Percentiles rank a stretch among this genome's conserved stretches.
These are phyloP conservation scores for Pezicula neosporulosa DNA, from an alignment of 2,329 filamentous ascomycete species.

Conservation along the genomic window DNA sequence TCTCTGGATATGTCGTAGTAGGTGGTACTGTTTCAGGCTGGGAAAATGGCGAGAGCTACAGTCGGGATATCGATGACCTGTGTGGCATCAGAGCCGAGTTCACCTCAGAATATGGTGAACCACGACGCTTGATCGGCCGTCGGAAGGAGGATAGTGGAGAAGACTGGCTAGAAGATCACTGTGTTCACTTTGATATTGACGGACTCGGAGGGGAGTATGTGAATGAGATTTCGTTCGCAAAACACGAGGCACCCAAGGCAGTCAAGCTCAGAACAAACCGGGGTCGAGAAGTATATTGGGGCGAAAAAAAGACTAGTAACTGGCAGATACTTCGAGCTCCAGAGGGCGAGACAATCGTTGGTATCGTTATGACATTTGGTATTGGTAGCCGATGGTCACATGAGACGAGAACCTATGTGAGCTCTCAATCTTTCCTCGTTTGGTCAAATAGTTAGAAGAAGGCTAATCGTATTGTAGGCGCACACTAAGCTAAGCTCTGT, in stretches of 20 bases:
- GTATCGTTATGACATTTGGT: conserved; percentile 3
- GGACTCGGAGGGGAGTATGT: conserved; percentile 4
- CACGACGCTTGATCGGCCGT: not conserved
- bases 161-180: conserved; percentile 1
- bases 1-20: not conserved
- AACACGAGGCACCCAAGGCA: not conserved
- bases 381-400: not conserved
- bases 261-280: conserved; percentile 7
- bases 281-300: conserved; percentile 2
- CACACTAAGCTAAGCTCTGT: conserved; percentile 1
- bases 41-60: no score
- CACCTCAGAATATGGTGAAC: not conserved
- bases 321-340: conserved; percentile 1
- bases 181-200: conserved; percentile 6
- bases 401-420: not conserved
- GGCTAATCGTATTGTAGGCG: not conserved
- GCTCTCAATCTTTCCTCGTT: not conserved
- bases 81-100: conserved; percentile 4
- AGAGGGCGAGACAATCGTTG: conserved; percentile 1
- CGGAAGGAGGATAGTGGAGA: not conserved
- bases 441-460: no score
- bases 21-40: not conserved
- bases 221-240: not conserved
- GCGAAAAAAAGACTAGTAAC: not conserved
- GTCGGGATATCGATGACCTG: not conserved